Percentiles rank a stretch among this genome's conserved stretches.
Conservation (phyloP, 2,329 filamentous ascomycete genomes). For the Sporothrix pseudoabietina region DNA sequence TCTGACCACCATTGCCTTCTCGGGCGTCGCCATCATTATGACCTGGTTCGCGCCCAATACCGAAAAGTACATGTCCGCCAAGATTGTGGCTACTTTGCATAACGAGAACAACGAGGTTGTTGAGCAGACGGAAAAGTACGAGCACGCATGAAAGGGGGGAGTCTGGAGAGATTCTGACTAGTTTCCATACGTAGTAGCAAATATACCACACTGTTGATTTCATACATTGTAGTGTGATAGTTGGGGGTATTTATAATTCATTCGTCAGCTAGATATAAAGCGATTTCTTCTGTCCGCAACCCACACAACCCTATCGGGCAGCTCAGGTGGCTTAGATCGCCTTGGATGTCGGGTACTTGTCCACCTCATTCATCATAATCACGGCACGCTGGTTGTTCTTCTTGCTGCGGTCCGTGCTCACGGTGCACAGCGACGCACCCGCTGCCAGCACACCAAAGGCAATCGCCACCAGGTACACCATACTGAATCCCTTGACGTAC, state of each 20-base stretch:
- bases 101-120: not conserved
- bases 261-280: not conserved
- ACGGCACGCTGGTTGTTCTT: conserved; percentile 40
- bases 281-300: not conserved
- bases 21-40: conserved; percentile 40
- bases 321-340: not conserved
- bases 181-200: not conserved
- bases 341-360: conserved; percentile 12
- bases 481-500: conserved; percentile 43
- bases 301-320: too few relatives aligned
- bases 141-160: not conserved
- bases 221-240: not conserved
- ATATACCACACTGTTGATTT: too few relatives aligned
- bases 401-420: conserved; percentile 40
- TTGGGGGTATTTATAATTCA: conserved; percentile 1
- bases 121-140: not conserved
- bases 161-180: not conserved
- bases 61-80: conserved; percentile 20
- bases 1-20: conserved; percentile 44
- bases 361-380: conserved; percentile 37
- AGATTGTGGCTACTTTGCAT: conserved; percentile 25
- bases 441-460: conserved; percentile 41
- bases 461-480: conserved; percentile 42
- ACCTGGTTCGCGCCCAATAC: conserved; percentile 22
- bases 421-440: conserved; percentile 38